Conservation (phyloP, 352 stramenopile genomes). For the Phytophthora litchii region DNA sequence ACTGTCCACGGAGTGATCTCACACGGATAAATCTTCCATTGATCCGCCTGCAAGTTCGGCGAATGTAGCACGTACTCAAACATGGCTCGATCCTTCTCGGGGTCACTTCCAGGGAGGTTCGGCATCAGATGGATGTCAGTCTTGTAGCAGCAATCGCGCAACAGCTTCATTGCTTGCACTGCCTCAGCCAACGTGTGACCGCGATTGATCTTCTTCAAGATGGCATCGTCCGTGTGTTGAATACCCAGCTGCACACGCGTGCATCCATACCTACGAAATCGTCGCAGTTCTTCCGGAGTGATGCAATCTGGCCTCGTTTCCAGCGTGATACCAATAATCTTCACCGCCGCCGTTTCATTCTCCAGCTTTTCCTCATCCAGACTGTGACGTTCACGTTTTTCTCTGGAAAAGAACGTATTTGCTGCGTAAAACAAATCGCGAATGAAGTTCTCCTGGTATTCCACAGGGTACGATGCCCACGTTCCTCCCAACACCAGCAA, state of each 20-base stretch:
- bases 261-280: slow-evolving; percentile 84
- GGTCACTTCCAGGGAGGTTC: slow-evolving; percentile 87
- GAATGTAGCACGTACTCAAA: slow-evolving; percentile 91
- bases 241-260: slow-evolving; percentile 91
- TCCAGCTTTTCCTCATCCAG: slow-evolving; percentile 90
- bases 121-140: slow-evolving; percentile 94
- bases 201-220: slow-evolving; percentile 93
- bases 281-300: slow-evolving; percentile 84
- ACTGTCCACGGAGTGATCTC: slow-evolving; percentile 92
- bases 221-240: slow-evolving; percentile 92
- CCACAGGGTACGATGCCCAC: slow-evolving; percentile 92
- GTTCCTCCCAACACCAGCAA: slow-evolving; percentile 91
- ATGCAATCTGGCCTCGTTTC: slow-evolving; percentile 93
- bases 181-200: slow-evolving; percentile 81
- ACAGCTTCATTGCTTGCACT: slow-evolving; percentile 75
- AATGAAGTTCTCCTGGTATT: slow-evolving; percentile 92
- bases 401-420: slow-evolving; percentile 90
- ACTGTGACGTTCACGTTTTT: slow-evolving; percentile 67
- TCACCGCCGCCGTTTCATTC: slow-evolving; percentile 84
- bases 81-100: slow-evolving; percentile 88
- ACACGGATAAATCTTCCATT: slow-evolving; percentile 96
- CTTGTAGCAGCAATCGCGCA: slow-evolving; percentile 95
- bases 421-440: slow-evolving; percentile 93
- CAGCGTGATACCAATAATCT: slow-evolving; percentile 92
- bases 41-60: slow-evolving; percentile 91